phyloP scores from a whole-genome alignment of 345 rosid species.

The Populus simonii region DNA sequence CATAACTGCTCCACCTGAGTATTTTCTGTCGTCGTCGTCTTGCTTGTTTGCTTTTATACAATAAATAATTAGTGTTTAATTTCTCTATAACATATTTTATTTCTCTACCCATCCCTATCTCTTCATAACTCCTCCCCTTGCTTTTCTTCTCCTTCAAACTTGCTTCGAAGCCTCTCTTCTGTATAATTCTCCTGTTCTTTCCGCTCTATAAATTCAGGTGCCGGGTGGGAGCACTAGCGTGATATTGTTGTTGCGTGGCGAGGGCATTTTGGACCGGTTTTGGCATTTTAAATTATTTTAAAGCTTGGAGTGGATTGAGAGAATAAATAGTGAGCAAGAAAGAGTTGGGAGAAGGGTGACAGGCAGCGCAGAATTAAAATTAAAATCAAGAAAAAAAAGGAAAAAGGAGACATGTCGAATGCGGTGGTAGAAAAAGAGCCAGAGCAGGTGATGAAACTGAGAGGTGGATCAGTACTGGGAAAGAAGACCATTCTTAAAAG shows the following conservation, averaged over 20 bases:
- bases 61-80: too few species aligned
- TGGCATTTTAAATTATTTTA: not conserved
- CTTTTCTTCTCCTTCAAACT: conserved; percentile 3
- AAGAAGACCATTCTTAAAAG: conserved; percentile 94
- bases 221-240: not conserved
- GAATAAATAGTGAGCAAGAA: too few species aligned
- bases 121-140: not conserved
- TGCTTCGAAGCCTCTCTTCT: not conserved
- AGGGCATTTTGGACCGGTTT: not conserved
- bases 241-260: not conserved
- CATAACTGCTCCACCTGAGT: conserved; percentile 1
- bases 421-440: conserved; percentile 64
- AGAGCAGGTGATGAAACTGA: conserved; percentile 82
- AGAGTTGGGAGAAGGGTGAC: not conserved
- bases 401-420: conserved; percentile 41
- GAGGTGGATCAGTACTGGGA: conserved; percentile 97
- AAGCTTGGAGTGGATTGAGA: not conserved
- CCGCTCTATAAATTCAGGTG: not conserved
- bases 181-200: not conserved
- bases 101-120: not conserved
- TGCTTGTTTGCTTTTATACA: not conserved
- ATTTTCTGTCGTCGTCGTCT: too few species aligned
- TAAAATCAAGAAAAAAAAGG: conserved; percentile 2
- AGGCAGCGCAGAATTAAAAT: not conserved
- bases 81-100: not conserved